Evolutionary conservation across 208 protist species (phyloP).

Genomic region (Trypanosoma scelopori): DNA sequence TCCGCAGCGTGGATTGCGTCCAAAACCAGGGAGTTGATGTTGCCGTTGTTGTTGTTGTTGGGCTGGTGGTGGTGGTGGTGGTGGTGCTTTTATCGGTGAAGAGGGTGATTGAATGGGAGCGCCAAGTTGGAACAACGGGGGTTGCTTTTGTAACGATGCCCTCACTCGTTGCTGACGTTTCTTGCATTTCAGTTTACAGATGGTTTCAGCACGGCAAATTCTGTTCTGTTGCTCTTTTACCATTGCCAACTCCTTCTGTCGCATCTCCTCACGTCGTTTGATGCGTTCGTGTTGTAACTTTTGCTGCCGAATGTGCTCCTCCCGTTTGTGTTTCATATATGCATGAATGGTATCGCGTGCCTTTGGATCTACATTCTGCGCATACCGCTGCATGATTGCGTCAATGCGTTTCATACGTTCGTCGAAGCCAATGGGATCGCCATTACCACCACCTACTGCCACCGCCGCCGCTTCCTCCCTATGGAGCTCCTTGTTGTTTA

Average conservation of each 20-base stretch:
- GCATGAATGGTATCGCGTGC: constrained; percentile 85
- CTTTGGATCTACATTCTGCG: constrained; percentile 58
- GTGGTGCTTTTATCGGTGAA: constrained; percentile 10
- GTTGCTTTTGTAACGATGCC: background rate
- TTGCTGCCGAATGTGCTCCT: constrained; percentile 74
- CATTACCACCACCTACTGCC: background rate
- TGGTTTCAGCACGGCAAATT: background rate
- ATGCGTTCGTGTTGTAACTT: constrained; percentile 51
- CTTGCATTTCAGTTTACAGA: constrained; percentile 12
- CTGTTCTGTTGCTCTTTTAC: constrained; percentile 53
- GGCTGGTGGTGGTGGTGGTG: no score
- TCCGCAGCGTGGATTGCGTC: constrained; percentile 30
- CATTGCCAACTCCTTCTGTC: constrained; percentile 57
- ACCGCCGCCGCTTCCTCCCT: background rate
- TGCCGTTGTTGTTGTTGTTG: constrained; percentile 29
- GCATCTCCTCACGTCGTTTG: constrained; percentile 53
- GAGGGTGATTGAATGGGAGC: constrained; percentile 1
- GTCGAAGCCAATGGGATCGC: constrained; percentile 25
- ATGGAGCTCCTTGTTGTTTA: background rate
- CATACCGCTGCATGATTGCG: constrained; percentile 81
- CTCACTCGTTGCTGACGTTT: constrained; percentile 39
- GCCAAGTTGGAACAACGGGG: background rate
- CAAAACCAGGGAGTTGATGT: constrained; percentile 22
- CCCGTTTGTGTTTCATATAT: constrained; percentile 88
- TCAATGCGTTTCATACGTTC: constrained; percentile 78